A percentile compares a stretch with the other conserved stretches of the same genome.
Conservation (phyloP, 768 basidiomycete species). For the Saitozyma sp. region DNA sequence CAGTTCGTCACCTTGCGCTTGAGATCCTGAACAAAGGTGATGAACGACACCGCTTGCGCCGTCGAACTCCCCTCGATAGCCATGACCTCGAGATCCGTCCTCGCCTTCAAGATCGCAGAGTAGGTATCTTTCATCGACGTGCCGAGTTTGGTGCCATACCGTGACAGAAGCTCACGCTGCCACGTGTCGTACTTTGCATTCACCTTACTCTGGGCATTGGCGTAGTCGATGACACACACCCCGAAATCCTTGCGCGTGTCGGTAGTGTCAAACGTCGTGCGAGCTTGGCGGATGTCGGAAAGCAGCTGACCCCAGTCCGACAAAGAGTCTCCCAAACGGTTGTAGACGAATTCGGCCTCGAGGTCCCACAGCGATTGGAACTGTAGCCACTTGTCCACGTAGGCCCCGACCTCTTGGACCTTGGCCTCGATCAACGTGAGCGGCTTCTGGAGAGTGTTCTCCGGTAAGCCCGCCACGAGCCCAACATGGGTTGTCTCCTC, state of each 20-base stretch:
- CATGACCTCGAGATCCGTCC: slow-evolving; percentile 93
- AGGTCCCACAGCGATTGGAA: slow-evolving; percentile 99
- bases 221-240: slow-evolving; percentile 92
- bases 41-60: slow-evolving; percentile 96
- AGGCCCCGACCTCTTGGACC: slow-evolving; percentile 71
- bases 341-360: slow-evolving; percentile 92
- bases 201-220: slow-evolving; percentile 94
- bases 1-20: slow-evolving; percentile 96
- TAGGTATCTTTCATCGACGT: slow-evolving; percentile 98
- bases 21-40: slow-evolving; percentile 98
- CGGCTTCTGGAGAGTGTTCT: slow-evolving; percentile 73
- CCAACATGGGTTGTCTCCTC: slow-evolving; percentile 79
- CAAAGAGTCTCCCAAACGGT: slow-evolving; percentile 86
- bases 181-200: slow-evolving; percentile 98
- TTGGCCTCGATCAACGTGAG: slow-evolving; percentile 85
- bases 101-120: slow-evolving; percentile 82
- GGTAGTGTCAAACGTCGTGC: slow-evolving; percentile 93
- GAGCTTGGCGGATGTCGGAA: slow-evolving; percentile 93
- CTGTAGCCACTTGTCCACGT: slow-evolving; percentile 96
- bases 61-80: slow-evolving; percentile 92
- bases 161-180: slow-evolving; percentile 90
- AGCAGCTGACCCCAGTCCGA: slow-evolving; percentile 92
- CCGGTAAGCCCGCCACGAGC: slow-evolving; percentile 66
- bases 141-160: slow-evolving; percentile 90
- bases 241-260: slow-evolving; percentile 91